Evolutionary conservation across 305 asterid genomes (phyloP), one percentile per base, ranked within the genome.

Genomic region (Fraxinus latifolia): DNA sequence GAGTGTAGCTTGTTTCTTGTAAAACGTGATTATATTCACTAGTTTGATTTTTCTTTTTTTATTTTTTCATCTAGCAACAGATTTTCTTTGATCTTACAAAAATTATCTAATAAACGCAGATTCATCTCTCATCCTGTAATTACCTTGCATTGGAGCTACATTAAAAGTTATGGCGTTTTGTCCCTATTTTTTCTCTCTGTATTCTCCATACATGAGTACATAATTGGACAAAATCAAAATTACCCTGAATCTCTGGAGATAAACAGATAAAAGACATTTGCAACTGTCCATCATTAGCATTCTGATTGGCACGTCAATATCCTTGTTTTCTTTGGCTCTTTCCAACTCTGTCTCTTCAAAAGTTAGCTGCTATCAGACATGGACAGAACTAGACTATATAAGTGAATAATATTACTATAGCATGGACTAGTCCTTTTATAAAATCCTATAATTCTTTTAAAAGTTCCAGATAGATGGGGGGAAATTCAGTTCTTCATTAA

Each of bases 401-500:
- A 37, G 34, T 29, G 71, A 44, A 75, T 50, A 50, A 62, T n/a
- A 74, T 82, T 60, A 83, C 78, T 77, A 77, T 72, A 31, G 29
- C 76, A 33, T 78, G 21, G 31, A 25, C 74, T 36, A 50, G 15
- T 47, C 25, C 15, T 62, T 68, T 77, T 68, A 77, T 76, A 83
- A 82, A 81, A 80, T 27, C 9, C 50, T 67, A 39, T 34, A 4
- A 17, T 21, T 36, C 37, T 76, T 87, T 85, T 83, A 91, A 82
- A 93, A 92, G 89, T 95, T 88, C 99, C 99, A 95, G 73, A 93
- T 87, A 11, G 95, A 91, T 25, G 92, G 80, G 9, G 93, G 87
- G 84, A 92, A 92, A 29, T 88, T 32, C 80, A 91, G 85, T 73
- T 93, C 99, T 58, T 93, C 98, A 29, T 36, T 83, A 65, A 88